Evolutionary conservation across 208 protist species (phyloP).

Genomic region (Trypanosoma scelopori): DNA sequence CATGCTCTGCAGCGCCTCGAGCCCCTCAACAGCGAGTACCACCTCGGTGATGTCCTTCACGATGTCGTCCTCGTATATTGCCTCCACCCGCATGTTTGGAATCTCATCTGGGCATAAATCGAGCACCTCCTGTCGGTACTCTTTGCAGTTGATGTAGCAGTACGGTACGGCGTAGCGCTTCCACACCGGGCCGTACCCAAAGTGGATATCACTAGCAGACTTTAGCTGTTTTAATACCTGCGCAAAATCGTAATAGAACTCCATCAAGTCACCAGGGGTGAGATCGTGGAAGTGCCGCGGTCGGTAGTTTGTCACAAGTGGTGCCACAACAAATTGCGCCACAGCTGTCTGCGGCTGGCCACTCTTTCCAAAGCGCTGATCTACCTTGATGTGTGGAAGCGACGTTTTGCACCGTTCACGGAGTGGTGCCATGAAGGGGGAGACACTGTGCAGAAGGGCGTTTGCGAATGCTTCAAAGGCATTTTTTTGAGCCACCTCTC

Average conservation of each 20-base stretch:
- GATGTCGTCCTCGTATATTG: slow-evolving; percentile 83
- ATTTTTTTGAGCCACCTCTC: slow-evolving; percentile 82
- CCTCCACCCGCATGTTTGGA: slow-evolving; percentile 80
- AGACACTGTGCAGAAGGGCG: slow-evolving; percentile 80
- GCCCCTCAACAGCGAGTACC: slow-evolving; percentile 70
- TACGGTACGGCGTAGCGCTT: slow-evolving; percentile 88
- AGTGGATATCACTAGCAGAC: slow-evolving; percentile 51
- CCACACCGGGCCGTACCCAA: slow-evolving; percentile 86
- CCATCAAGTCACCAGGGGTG: slow-evolving; percentile 81
- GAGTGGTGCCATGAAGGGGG: slow-evolving; percentile 85
- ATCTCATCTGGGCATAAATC: slow-evolving; percentile 82
- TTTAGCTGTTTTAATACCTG: slow-evolving; percentile 62
- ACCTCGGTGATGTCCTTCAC: slow-evolving; percentile 86
- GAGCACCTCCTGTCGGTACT: slow-evolving; percentile 82
- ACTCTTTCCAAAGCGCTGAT: slow-evolving; percentile 86
- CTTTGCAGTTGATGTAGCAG: slow-evolving; percentile 64
- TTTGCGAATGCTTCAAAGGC: slow-evolving; percentile 88
- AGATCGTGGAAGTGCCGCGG: slow-evolving; percentile 88
- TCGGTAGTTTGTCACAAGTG: slow-evolving; percentile 85
- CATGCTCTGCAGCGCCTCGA: slow-evolving; percentile 68
- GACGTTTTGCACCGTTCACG: slow-evolving; percentile 69
- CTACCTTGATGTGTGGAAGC: slow-evolving; percentile 86
- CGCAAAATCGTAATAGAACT: slow-evolving; percentile 87
- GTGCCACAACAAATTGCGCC: slow-evolving; percentile 84
- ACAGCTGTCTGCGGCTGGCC: slow-evolving; percentile 85